Percentiles rank a stretch among this genome's conserved stretches.
These are phyloP conservation scores for Penicillium simplicissimum DNA, from an alignment of 495 filamentous ascomycete species.

Conservation along the genomic window DNA sequence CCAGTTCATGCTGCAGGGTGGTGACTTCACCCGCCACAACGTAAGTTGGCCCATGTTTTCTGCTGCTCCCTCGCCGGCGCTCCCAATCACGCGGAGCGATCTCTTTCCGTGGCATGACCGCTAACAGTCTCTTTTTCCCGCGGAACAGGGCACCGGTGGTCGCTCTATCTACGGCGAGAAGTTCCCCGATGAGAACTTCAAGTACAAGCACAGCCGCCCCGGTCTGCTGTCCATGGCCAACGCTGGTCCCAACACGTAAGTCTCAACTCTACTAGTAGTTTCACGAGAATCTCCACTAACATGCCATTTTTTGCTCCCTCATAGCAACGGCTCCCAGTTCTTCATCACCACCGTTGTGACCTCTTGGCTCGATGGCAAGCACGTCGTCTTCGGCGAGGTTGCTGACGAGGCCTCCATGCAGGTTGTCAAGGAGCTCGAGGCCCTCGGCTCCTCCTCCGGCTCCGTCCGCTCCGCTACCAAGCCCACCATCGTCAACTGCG, in stretches of 20 bases:
- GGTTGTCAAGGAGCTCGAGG: slow-evolving; percentile 74
- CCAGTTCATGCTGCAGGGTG: slow-evolving; percentile 98
- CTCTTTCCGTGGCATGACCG: not conserved
- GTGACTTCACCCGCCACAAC: slow-evolving; percentile 94
- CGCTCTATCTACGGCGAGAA: slow-evolving; percentile 97
- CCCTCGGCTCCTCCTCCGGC: slow-evolving; percentile 62
- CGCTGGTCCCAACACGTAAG: slow-evolving; percentile 82
- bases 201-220: slow-evolving; percentile 76
- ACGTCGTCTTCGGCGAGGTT: slow-evolving; percentile 98
- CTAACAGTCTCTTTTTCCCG: slow-evolving; percentile 6
- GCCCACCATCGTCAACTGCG: slow-evolving; percentile 65
- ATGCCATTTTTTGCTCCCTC: slow-evolving; percentile 2
- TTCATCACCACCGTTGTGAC: slow-evolving; percentile 95
- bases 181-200: slow-evolving; percentile 97
- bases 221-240: slow-evolving; percentile 98
- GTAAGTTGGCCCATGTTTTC: slow-evolving; percentile 48
- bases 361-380: slow-evolving; percentile 91
- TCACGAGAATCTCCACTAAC: slow-evolving; percentile 8
- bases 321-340: slow-evolving; percentile 96
- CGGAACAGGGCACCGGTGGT: slow-evolving; percentile 73
- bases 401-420: slow-evolving; percentile 60
- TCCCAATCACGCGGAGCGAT: not conserved
- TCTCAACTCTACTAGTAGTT: slow-evolving; percentile 9
- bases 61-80: not conserved
- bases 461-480: slow-evolving; percentile 61